A percentile compares a stretch with the other conserved stretches of the same genome.
Conservation (phyloP, 2,329 filamentous ascomycete species). For the Alternaria panax region DNA sequence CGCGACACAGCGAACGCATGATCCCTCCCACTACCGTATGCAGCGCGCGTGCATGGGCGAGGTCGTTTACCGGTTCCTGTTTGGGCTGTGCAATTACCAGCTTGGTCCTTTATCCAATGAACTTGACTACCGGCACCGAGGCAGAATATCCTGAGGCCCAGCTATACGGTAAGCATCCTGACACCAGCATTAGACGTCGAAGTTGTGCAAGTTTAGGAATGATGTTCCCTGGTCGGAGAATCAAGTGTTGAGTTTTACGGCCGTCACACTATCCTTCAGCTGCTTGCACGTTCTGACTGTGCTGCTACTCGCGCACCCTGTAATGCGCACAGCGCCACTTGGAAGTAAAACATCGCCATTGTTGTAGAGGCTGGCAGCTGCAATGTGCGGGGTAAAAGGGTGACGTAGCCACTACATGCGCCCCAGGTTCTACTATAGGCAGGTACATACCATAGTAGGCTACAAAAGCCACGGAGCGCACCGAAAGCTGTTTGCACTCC, state of each 20-base stretch:
- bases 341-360: background rate
- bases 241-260: background rate
- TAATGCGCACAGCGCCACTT: background rate
- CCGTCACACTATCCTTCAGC: background rate
- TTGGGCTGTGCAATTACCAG: background rate
- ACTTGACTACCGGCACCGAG: background rate
- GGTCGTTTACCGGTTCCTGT: background rate
- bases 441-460: background rate
- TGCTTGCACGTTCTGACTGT: background rate
- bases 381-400: slow-evolving; percentile 10
- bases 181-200: background rate
- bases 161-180: too few relatives aligned
- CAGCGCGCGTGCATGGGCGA: background rate
- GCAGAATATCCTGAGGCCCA: too few relatives aligned
- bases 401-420: background rate
- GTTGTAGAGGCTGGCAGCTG: background rate
- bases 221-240: background rate
- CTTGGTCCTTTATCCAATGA: background rate
- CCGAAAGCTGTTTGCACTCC: background rate
- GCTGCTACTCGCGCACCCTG: background rate
- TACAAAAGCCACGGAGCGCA: background rate
- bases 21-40: slow-evolving; percentile 4
- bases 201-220: background rate
- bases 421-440: background rate
- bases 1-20: slow-evolving; percentile 4